These are phyloP conservation scores for Melanomma pulvis-pyrius DNA, from an alignment of 495 filamentous ascomycete species.

Conservation along the genomic window DNA sequence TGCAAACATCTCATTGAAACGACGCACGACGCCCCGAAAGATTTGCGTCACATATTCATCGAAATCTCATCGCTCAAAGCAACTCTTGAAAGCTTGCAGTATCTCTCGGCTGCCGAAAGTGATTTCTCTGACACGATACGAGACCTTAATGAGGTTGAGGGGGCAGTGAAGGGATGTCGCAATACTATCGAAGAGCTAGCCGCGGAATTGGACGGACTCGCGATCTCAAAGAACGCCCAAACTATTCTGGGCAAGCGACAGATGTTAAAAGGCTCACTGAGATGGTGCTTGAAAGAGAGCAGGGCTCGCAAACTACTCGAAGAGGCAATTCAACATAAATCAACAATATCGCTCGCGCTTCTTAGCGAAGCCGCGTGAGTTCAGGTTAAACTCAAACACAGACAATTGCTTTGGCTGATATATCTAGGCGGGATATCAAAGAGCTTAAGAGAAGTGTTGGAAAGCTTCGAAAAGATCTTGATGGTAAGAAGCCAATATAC, in stretches of 20 bases:
- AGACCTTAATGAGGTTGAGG: background rate
- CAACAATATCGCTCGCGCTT: conserved; percentile 10
- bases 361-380: conserved; percentile 20
- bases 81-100: conserved; percentile 14
- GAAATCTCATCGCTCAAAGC: conserved; percentile 24
- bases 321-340: conserved; percentile 5
- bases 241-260: background rate
- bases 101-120: background rate
- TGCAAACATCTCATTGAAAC: conserved; percentile 29
- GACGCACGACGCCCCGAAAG: conserved; percentile 17
- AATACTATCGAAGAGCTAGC: conserved; percentile 8
- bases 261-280: conserved; percentile 3
- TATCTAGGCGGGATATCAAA: conserved; percentile 4
- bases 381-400: too few species aligned
- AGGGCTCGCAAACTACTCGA: conserved; percentile 19
- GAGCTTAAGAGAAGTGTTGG: background rate
- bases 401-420: too few species aligned
- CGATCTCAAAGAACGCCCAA: background rate
- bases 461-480: background rate
- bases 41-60: conserved; percentile 22
- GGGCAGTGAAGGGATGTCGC: conserved; percentile 4
- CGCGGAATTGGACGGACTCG: conserved; percentile 8
- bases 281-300: conserved; percentile 19
- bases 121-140: too few species aligned
- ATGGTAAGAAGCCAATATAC: background rate